Evolutionary conservation across 2,329 filamentous ascomycete genomes (phyloP).

Genomic region (Geosmithia flava): DNA sequence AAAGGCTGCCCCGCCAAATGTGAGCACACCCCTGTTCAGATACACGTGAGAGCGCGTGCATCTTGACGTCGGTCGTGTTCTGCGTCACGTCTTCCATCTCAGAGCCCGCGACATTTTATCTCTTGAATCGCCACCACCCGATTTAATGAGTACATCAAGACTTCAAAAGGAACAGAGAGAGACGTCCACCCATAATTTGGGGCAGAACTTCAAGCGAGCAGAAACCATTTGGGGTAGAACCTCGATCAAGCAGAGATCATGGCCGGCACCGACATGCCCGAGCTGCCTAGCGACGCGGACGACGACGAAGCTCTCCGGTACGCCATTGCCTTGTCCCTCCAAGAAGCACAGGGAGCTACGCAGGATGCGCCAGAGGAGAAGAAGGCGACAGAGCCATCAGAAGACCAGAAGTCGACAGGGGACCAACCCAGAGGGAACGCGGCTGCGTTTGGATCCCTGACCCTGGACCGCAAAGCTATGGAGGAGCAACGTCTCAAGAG

Average conservation of each 20-base stretch:
- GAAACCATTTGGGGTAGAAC: neutral
- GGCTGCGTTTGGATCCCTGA: slow-evolving; percentile 25
- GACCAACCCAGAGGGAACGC: slow-evolving; percentile 3
- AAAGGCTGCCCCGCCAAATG: neutral
- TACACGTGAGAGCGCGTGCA: neutral
- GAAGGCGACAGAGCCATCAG: neutral
- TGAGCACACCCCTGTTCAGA: neutral
- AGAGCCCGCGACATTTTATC: neutral
- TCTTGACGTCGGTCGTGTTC: neutral
- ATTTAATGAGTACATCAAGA: neutral
- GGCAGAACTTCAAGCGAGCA: neutral
- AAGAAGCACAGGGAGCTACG: slow-evolving; percentile 7
- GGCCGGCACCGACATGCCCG: slow-evolving; percentile 9
- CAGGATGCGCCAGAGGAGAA: neutral
- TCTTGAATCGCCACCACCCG: neutral
- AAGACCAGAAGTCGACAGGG: neutral
- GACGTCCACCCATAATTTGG: neutral
- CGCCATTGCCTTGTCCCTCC: slow-evolving; percentile 48
- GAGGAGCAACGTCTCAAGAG: slow-evolving; percentile 71
- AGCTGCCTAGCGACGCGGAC: slow-evolving; percentile 22
- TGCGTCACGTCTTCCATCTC: neutral
- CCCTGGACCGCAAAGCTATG: slow-evolving; percentile 69
- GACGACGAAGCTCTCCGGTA: slow-evolving; percentile 48
- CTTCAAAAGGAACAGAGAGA: neutral
- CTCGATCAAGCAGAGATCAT: slow-evolving; percentile 6